phyloP scores from a whole-genome alignment of 2,329 filamentous ascomycete species.

The Colletotrichum spinosum region DNA sequence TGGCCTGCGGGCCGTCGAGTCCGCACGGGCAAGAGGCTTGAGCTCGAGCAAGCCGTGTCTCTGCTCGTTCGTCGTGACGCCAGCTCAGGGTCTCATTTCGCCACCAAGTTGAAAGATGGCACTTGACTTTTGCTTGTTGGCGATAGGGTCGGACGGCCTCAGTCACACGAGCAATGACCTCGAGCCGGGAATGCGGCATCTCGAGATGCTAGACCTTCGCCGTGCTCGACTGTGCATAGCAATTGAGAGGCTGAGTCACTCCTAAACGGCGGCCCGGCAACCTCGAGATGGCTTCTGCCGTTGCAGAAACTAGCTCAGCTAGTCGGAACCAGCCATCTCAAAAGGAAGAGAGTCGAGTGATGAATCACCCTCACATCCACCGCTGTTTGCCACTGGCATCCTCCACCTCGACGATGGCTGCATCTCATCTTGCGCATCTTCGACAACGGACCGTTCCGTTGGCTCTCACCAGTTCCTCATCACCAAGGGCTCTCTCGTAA shows the following conservation, averaged over 20 bases:
- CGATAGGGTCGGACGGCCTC: no score
- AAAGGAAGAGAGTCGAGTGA: no score
- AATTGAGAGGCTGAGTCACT: no score
- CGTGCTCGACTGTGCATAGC: no score
- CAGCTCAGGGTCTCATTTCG: constrained; percentile 16
- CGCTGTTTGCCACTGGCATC: not conserved
- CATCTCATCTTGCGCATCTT: constrained; percentile 2
- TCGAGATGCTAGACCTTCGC: no score
- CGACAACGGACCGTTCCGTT: constrained; percentile 9
- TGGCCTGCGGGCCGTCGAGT: not conserved
- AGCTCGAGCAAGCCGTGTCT: not conserved
- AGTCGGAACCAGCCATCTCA: no score
- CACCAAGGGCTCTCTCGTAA: not conserved
- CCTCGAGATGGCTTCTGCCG: no score
- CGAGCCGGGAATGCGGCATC: no score
- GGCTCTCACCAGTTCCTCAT: not conserved
- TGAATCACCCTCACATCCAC: no score
- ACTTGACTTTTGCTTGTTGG: not conserved
- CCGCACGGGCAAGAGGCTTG: not conserved
- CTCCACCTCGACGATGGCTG: not conserved
- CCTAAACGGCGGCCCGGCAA: no score
- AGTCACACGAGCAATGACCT: no score
- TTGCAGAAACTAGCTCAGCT: no score
- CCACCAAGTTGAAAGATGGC: not conserved
- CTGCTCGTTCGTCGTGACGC: constrained; percentile 2